phyloP scores from a whole-genome alignment of 306 rosid genomes.

The Ormosia emarginata region DNA sequence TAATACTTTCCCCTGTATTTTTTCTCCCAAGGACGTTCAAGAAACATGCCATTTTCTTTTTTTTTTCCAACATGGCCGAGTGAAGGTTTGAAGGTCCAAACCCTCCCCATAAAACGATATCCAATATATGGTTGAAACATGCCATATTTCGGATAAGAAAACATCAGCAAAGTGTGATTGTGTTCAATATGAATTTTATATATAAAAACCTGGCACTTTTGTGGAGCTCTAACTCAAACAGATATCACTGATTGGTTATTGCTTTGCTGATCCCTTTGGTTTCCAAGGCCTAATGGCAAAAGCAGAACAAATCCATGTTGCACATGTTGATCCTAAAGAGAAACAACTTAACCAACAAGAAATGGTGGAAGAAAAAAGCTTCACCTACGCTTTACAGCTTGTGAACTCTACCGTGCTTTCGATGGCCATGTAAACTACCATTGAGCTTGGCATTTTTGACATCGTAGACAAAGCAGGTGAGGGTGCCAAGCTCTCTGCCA shows the following conservation, averaged over 20 bases:
- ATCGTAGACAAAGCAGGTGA: constrained; percentile 41
- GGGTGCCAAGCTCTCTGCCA: constrained; percentile 23
- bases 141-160: not conserved
- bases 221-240: not conserved
- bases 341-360: not conserved
- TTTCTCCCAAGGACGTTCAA: not conserved
- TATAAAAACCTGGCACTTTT: not conserved
- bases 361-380: not conserved
- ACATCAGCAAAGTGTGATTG: not conserved
- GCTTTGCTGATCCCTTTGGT: not conserved
- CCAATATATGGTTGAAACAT: not conserved
- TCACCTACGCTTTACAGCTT: constrained; percentile 33
- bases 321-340: not conserved
- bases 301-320: not conserved
- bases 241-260: not conserved
- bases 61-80: not conserved
- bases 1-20: not conserved
- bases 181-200: not conserved
- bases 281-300: not conserved
- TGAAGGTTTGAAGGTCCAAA: not conserved
- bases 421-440: constrained; percentile 37
- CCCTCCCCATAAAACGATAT: no score
- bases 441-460: constrained; percentile 53
- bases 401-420: constrained; percentile 12
- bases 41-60: not conserved